A percentile compares a stretch with the other conserved stretches of the same genome.
These are phyloP conservation scores for Beauveria rudraprayagi DNA, from an alignment of 2,329 filamentous ascomycete genomes.

Conservation along the genomic window DNA sequence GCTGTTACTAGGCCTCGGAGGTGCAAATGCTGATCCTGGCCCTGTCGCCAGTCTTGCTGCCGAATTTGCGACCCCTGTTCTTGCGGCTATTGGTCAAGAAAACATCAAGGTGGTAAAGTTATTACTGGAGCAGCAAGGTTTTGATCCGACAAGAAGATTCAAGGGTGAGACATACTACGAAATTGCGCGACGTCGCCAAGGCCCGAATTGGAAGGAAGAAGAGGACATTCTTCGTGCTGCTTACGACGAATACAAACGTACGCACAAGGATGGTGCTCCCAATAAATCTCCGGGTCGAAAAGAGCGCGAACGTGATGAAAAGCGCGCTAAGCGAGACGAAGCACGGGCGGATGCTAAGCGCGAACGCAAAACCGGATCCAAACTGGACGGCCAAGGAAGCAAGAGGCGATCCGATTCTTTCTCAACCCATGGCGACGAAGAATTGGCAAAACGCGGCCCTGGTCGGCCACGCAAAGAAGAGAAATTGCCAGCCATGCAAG, in stretches of 20 bases:
- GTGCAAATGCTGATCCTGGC: slow-evolving; percentile 59
- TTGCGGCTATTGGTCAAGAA: slow-evolving; percentile 84
- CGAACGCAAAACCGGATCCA: slow-evolving; percentile 35
- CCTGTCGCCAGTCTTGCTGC: slow-evolving; percentile 50
- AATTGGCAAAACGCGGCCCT: slow-evolving; percentile 41
- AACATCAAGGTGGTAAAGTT: slow-evolving; percentile 80
- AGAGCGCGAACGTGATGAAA: slow-evolving; percentile 35
- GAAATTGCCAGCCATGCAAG: slow-evolving; percentile 34
- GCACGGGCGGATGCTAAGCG: slow-evolving; percentile 37
- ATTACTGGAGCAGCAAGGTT: slow-evolving; percentile 65
- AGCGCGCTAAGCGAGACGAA: slow-evolving; percentile 36
- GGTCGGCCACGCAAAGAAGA: slow-evolving; percentile 44
- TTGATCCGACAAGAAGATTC: slow-evolving; percentile 73
- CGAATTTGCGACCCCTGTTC: slow-evolving; percentile 83
- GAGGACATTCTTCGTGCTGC: slow-evolving; percentile 70
- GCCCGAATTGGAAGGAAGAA: slow-evolving; percentile 86
- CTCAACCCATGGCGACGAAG: slow-evolving; percentile 37
- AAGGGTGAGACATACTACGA: slow-evolving; percentile 80
- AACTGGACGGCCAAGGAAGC: slow-evolving; percentile 39
- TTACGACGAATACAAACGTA: slow-evolving; percentile 56
- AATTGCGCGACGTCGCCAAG: slow-evolving; percentile 71
- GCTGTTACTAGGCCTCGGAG: slow-evolving; percentile 61
- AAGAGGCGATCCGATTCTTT: slow-evolving; percentile 39
- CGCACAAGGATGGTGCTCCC: slow-evolving; percentile 39
- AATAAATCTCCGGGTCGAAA: slow-evolving; percentile 42